Base-by-base conservation (phyloP, 805 yeast genomes). In the Groenewaldozyma tartarivorans region DNA sequence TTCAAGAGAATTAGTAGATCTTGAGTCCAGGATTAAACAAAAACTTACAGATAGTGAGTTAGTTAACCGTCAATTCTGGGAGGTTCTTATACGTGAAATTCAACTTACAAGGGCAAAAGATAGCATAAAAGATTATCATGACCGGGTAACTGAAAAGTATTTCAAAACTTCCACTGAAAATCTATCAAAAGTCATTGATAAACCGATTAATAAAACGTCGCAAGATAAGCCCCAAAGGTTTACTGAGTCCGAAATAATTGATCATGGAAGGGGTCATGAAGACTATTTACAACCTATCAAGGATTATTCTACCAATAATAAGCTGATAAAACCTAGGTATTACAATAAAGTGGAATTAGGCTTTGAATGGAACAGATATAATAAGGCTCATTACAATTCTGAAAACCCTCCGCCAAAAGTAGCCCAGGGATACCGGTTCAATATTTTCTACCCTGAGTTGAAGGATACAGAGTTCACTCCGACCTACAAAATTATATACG, bases 391-490 rank as follows among this genome's bases (percentile, higher is more conserved):
- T 40, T 61, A 56, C 44, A 46, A 40, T 32, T 38, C 46, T 16
- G 56, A 61, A n/a, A 52, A 60, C 31, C 63, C 62, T 16, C 66
- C 66, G 3, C 66, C 66, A 1, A 64, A 57, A 39, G 41, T 48
- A 5, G 62, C 60, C 13, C 61, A 56, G 42, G 68, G 68, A 3
- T 63, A 63, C 45, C 49, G 48, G 34, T 63, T 63, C 47, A 58
- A 61, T 38, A 46, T 63, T 2, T 56, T 44, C 36, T 63, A 61
- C 38, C 67, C 66, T 1, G 54, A 53, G 18, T 41, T 64, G 17
- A 45, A 45, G 7, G 48, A 45, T 4, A 43, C 57, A 2, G 32
- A 46, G 4, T 37, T 37, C 2, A 48, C 56, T 9, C 68, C 68
- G 0, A 49, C 60, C 6, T 63, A 56, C 45, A 47, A 49, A 26